Percentiles rank a stretch among this genome's conserved stretches.
These are phyloP conservation scores for Naegleria lovaniensis DNA, from an alignment of 208 protist genomes.

Conservation along the genomic window DNA sequence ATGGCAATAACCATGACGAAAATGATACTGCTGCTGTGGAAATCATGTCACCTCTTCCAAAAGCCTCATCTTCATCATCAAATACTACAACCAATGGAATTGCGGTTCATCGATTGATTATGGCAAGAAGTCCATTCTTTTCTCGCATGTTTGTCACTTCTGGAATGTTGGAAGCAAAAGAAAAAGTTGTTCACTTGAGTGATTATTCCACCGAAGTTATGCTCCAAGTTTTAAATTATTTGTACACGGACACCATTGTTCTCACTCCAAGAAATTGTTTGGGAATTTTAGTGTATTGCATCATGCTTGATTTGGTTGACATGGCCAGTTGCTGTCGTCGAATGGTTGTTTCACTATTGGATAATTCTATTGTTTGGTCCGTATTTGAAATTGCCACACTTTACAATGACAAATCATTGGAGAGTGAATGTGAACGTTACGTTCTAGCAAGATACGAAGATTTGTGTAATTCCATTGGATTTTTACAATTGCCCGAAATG, in stretches of 20 bases:
- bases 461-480: not conserved
- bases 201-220: not conserved
- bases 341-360: not conserved
- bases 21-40: not conserved
- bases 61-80: not conserved
- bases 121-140: slow-evolving; percentile 11
- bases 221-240: not conserved
- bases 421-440: not conserved
- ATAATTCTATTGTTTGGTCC: not conserved
- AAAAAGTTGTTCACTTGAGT: not conserved
- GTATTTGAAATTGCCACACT: not conserved
- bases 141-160: not conserved
- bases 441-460: not conserved
- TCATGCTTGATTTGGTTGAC: not conserved
- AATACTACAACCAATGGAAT: not conserved
- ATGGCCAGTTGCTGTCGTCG: not conserved
- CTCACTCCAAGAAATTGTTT: not conserved
- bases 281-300: not conserved
- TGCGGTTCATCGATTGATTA: not conserved
- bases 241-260: not conserved
- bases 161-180: not conserved
- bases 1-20: too few relatives aligned
- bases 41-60: not conserved
- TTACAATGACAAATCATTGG: not conserved
- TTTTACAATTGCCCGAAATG: not conserved